These are phyloP conservation scores for Goffeauzyma gilvescens DNA, from an alignment of 768 basidiomycete genomes.

Conservation along the genomic window DNA sequence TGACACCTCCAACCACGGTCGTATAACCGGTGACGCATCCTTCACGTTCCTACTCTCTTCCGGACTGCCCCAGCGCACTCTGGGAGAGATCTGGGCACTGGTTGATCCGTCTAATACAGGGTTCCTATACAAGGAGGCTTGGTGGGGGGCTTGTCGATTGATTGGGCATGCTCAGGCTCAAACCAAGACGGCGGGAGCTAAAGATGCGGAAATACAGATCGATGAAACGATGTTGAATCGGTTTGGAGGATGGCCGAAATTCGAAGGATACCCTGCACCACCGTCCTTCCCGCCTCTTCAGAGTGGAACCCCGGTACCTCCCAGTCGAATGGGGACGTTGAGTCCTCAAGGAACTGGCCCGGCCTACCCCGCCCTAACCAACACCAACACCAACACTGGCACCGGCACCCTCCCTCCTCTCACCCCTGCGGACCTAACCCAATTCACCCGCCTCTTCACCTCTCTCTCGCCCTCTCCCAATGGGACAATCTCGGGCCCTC, in stretches of 20 bases:
- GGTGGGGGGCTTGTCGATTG: slow-evolving; percentile 68
- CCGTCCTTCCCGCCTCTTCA: no score
- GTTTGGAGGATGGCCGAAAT: slow-evolving; percentile 53
- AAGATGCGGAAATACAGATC: slow-evolving; percentile 36
- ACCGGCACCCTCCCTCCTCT: slow-evolving; percentile 40
- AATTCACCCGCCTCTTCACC: slow-evolving; percentile 62
- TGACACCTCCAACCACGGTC: slow-evolving; percentile 22
- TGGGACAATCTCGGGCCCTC: slow-evolving; percentile 63
- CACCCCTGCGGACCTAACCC: slow-evolving; percentile 59
- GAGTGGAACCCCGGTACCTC: no score
- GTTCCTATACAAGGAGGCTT: slow-evolving; percentile 69
- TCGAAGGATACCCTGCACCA: slow-evolving; percentile 45
- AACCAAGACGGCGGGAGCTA: no score
- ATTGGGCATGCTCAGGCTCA: slow-evolving; percentile 84
- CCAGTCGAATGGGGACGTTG: no score
- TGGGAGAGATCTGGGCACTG: slow-evolving; percentile 85
- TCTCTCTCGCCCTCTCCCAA: slow-evolving; percentile 50
- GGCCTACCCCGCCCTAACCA: no score
- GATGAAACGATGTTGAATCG: neutral
- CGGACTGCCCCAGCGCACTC: slow-evolving; percentile 51
- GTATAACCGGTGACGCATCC: slow-evolving; percentile 59
- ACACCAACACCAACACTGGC: neutral
- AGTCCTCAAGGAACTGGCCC: no score
- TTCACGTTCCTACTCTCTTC: slow-evolving; percentile 70
- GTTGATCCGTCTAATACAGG: slow-evolving; percentile 89